phyloP scores from a whole-genome alignment of 129 eudicot species.

The Escallonia herrerae region DNA sequence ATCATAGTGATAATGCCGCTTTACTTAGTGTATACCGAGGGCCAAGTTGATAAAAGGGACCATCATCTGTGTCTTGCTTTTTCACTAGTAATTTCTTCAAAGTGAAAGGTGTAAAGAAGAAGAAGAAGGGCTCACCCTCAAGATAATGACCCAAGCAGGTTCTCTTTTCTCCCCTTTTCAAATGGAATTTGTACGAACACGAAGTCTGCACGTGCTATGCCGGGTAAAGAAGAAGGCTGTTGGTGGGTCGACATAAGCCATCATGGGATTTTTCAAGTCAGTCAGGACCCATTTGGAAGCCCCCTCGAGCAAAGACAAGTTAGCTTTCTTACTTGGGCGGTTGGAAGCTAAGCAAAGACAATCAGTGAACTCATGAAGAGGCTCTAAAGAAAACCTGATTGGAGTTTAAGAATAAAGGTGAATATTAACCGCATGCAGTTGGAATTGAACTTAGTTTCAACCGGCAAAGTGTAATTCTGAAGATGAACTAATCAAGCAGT shows the following conservation, averaged over 20 bases:
- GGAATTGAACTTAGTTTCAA: too few relatives aligned
- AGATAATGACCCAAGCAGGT: not conserved
- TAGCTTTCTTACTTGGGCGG: too few relatives aligned
- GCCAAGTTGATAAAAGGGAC: not conserved
- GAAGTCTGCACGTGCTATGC: constrained; percentile 5
- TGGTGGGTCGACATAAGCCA: not conserved
- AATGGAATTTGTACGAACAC: not conserved
- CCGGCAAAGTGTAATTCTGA: too few relatives aligned
- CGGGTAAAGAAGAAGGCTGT: constrained; percentile 2
- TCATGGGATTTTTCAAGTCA: not conserved
- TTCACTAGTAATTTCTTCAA: not conserved
- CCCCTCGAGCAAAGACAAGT: too few relatives aligned
- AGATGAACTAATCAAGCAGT: too few relatives aligned
- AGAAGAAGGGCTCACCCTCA: not conserved
- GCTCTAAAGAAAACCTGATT: too few relatives aligned
- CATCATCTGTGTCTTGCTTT: not conserved
- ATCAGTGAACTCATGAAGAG: too few relatives aligned
- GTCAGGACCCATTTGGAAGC: constrained; percentile 1
- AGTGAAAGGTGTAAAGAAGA: constrained; percentile 7
- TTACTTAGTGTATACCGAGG: not conserved
- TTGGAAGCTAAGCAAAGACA: too few relatives aligned
- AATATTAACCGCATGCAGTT: too few relatives aligned
- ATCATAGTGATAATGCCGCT: too few relatives aligned
- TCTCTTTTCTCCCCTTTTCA: not conserved
- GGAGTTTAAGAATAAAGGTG: too few relatives aligned